These are phyloP conservation scores for Ganoderma leucocontextum DNA, from an alignment of 1,284 basidiomycete species.

Conservation along the genomic window DNA sequence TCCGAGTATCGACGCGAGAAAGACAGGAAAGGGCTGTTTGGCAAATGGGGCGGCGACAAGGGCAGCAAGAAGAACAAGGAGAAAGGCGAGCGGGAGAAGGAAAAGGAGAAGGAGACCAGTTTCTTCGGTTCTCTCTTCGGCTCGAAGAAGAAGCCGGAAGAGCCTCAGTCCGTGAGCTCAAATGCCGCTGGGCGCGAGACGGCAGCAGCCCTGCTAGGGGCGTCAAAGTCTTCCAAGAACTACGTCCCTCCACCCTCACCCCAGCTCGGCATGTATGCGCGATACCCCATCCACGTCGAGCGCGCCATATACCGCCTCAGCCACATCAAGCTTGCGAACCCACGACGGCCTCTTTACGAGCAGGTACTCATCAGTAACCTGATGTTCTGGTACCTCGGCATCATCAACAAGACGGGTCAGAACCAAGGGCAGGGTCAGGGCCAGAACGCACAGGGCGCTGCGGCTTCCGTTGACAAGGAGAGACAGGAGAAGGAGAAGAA, in stretches of 20 bases:
- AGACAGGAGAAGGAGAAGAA: slow-evolving; percentile 54
- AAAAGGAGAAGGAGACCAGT: slow-evolving; percentile 73
- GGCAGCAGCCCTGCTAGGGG: slow-evolving; percentile 83
- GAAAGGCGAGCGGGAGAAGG: slow-evolving; percentile 61
- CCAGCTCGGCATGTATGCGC: slow-evolving; percentile 72
- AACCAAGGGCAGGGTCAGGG: slow-evolving; percentile 41
- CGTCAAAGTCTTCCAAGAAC: slow-evolving; percentile 80
- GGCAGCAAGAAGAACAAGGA: slow-evolving; percentile 58
- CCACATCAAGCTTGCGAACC: slow-evolving; percentile 99
- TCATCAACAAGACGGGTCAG: slow-evolving; percentile 87
- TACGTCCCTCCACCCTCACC: slow-evolving; percentile 69
- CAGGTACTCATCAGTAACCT: slow-evolving; percentile 98
- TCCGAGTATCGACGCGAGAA: slow-evolving; percentile 55
- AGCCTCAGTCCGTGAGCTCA: slow-evolving; percentile 59
- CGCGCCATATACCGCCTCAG: slow-evolving; percentile 96
- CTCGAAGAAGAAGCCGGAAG: slow-evolving; percentile 82
- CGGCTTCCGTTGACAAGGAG: slow-evolving; percentile 47
- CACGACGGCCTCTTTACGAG: slow-evolving; percentile 94
- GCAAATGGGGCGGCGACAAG: slow-evolving; percentile 75
- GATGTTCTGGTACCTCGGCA: slow-evolving; percentile 99
- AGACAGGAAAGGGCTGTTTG: slow-evolving; percentile 81
- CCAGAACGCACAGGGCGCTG: slow-evolving; percentile 22
- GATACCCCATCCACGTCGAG: slow-evolving; percentile 98
- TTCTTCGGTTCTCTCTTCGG: slow-evolving; percentile 93
- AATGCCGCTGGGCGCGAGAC: slow-evolving; percentile 78